Base-by-base conservation (phyloP, 306 rosid genomes). In the Prunus campanulata region DNA sequence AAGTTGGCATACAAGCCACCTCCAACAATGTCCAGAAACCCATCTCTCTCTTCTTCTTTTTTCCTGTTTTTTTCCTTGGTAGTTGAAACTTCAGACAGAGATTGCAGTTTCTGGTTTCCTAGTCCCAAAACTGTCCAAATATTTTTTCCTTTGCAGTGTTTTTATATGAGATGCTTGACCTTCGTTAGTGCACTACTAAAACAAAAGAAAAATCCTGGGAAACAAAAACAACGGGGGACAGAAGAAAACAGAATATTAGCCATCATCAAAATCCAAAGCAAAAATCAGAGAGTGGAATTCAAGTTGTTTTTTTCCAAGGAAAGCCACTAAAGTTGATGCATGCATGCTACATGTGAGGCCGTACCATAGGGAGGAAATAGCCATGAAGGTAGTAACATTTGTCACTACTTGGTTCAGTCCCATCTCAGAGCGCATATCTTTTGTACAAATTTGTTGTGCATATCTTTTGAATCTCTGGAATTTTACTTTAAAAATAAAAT, bases 1-100 rank as follows among this genome's bases (percentile, higher is more conserved):
- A 22, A 78, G 89, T 16, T 59, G 99, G 99, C 91, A 85, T 82
- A 29, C 89, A 84, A 0, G 99, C 97, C 87, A 75, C 91, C 85
- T 77, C 89, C 49, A 95, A 68, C 1, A 95, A 74, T 18, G 86
- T 72, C 80, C 80, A 48, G 72, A 92, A 89, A 13, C 92, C 91
- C 99, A 95, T 95, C 25, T 39, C 44, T 39, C 44, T 39, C 9
- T 39, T 6, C 8, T 39, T 0, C 6, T 39, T 7, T 39, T 39
- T 35, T 74, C 35, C 19, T 20, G 6, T 13, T 25, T 12, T 61
- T 5, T 59, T 59, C 8, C 42, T 35, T 25, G 25, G 20, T 11
- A 24, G 39, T 24, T n/a, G 16, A 22, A 67, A 55, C 32, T 52
- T 42, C 57, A 27, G 60, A 35, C 32, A 64, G 15, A 18, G 5